A percentile compares a stretch with the other conserved stretches of the same genome.
phyloP scores from a whole-genome alignment of 345 rosid species.

The Rhizophora apiculata region DNA sequence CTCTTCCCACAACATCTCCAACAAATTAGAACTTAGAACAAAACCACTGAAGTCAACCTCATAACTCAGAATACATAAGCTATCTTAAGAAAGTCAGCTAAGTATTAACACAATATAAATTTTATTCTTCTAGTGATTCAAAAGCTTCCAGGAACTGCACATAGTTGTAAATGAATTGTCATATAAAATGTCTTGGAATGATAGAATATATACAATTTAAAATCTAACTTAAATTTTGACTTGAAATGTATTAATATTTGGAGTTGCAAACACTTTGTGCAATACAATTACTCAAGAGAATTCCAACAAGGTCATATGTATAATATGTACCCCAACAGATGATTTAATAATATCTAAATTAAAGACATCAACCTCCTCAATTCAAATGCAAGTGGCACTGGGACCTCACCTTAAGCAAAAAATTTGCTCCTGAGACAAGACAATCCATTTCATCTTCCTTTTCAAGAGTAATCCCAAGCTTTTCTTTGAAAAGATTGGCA shows the following conservation, averaged over 20 bases:
- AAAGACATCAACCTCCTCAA: not conserved
- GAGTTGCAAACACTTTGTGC: not conserved
- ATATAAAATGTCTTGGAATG: no score
- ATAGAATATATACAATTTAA: not conserved
- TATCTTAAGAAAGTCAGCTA: not conserved
- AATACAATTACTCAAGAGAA: not conserved
- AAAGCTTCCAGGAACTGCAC: not conserved
- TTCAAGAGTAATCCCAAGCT: constrained; percentile 90
- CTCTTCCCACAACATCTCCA: not conserved
- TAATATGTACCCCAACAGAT: not conserved
- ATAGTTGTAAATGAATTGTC: not conserved
- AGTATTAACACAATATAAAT: no score
- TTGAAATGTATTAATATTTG: no score
- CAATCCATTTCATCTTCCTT: constrained; percentile 99
- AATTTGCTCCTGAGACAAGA: constrained; percentile 97
- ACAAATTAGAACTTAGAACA: not conserved
- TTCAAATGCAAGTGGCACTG: constrained; percentile 11
- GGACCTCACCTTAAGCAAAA: constrained; percentile 74
- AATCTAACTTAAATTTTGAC: not conserved
- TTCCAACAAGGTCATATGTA: not conserved
- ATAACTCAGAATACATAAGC: not conserved
- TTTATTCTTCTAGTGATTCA: not conserved
- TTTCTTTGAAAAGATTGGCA: constrained; percentile 87
- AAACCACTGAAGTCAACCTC: not conserved
- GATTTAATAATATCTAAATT: not conserved